Percentiles rank a stretch among this genome's conserved stretches.
phyloP scores from a whole-genome alignment of 306 rosid species.

The Prunus mume region DNA sequence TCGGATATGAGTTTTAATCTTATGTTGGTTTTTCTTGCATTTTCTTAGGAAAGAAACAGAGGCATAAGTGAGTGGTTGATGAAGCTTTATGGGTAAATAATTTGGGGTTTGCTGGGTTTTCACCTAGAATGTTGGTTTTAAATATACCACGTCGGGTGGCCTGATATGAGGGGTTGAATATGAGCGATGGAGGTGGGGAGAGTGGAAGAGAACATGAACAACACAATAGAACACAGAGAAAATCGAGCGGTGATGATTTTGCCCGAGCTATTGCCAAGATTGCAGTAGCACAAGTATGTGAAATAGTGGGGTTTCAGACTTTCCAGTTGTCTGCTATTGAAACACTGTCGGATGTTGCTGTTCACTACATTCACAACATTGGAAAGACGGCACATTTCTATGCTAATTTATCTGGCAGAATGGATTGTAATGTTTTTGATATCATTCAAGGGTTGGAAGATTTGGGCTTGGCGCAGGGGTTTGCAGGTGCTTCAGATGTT shows the following conservation, averaged over 20 bases:
- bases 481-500: conserved; percentile 65
- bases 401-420: conserved; percentile 76
- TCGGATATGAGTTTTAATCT: too few relatives aligned
- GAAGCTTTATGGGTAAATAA: background rate
- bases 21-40: background rate
- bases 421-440: conserved; percentile 62
- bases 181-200: conserved; percentile 90
- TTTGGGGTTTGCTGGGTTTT: conserved; percentile 19
- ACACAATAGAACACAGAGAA: conserved; percentile 35
- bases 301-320: conserved; percentile 69
- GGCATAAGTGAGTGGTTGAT: conserved; percentile 4
- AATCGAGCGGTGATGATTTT: conserved; percentile 56
- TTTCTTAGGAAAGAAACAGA: conserved; percentile 30
- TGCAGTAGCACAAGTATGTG: conserved; percentile 71
- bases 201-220: conserved; percentile 65
- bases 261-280: conserved; percentile 47
- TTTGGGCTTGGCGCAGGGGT: conserved; percentile 63
- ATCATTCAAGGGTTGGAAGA: conserved; percentile 79
- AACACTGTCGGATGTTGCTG: conserved; percentile 47
- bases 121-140: conserved; percentile 34
- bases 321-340: conserved; percentile 78
- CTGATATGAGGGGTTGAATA: conserved; percentile 88
- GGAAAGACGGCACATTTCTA: conserved; percentile 58
- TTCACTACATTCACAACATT: conserved; percentile 47
- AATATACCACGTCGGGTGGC: conserved; percentile 30